These are phyloP conservation scores for Yarrowia keelungensis DNA, from an alignment of 805 yeast genomes.

Conservation along the genomic window DNA sequence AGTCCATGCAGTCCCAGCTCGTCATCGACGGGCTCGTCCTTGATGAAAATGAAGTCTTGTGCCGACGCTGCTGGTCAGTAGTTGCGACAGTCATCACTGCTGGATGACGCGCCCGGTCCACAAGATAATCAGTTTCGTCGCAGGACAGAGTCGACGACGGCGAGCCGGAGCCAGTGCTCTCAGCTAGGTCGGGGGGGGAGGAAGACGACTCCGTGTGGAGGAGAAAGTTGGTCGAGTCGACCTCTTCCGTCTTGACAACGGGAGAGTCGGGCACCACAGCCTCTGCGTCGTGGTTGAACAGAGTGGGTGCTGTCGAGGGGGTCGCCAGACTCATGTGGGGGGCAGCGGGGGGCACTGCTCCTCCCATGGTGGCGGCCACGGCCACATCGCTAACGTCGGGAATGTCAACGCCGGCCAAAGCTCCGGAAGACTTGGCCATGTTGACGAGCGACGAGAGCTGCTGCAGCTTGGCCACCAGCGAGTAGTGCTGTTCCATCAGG, in stretches of 20 bases:
- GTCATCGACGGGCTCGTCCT: constrained; percentile 37
- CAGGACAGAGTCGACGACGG: constrained; percentile 43
- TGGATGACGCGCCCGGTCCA: constrained; percentile 48
- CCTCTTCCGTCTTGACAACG: constrained; percentile 31
- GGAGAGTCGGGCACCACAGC: constrained; percentile 36
- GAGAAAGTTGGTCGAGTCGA: constrained; percentile 37
- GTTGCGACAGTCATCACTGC: constrained; percentile 46
- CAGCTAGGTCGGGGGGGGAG: constrained; percentile 35
- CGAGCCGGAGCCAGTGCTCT: constrained; percentile 42
- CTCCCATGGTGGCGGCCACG: not conserved
- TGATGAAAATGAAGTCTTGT: constrained; percentile 39
- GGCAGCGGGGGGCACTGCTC: constrained; percentile 3
- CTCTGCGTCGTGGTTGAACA: constrained; percentile 14
- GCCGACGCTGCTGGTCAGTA: constrained; percentile 46
- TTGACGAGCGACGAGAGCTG: constrained; percentile 41
- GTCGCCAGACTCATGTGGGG: constrained; percentile 11
- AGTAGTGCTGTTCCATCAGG: constrained; percentile 43
- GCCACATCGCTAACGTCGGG: constrained; percentile 31
- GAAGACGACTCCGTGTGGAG: constrained; percentile 35
- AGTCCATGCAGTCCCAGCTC: constrained; percentile 35
- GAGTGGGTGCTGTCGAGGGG: constrained; percentile 5
- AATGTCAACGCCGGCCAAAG: constrained; percentile 41
- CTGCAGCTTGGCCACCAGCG: constrained; percentile 42
- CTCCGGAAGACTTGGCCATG: constrained; percentile 44
- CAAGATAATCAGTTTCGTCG: constrained; percentile 38